phyloP scores from a whole-genome alignment of 306 rosid genomes.

The Prinsepia uniflora region DNA sequence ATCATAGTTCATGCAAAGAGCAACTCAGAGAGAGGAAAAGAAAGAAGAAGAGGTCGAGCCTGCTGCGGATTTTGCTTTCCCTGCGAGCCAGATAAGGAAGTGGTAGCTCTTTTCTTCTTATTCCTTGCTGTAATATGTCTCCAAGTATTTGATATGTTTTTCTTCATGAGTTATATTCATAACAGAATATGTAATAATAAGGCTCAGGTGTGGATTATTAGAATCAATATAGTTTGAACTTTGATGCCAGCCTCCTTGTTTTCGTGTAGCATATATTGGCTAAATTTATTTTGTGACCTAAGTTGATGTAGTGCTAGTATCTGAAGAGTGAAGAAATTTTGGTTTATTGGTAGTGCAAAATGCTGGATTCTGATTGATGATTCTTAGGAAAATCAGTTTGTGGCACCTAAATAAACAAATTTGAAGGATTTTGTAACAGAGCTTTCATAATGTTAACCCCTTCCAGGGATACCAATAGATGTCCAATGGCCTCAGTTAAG shows the following conservation, averaged over 20 bases:
- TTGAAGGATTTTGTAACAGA: not conserved
- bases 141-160: not conserved
- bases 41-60: constrained; percentile 60
- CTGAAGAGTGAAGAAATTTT: not conserved
- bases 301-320: not conserved
- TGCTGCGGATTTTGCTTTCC: constrained; percentile 38
- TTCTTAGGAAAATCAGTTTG: not conserved
- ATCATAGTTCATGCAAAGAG: constrained; percentile 84
- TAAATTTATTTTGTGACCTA: not conserved
- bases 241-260: too few relatives aligned
- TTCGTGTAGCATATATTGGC: not conserved
- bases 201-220: not conserved
- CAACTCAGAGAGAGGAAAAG: constrained; percentile 61
- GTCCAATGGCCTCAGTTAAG: not conserved
- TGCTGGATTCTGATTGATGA: not conserved
- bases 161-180: not conserved
- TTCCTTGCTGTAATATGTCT: not conserved
- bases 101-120: constrained; percentile 44
- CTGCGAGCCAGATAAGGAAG: constrained; percentile 33
- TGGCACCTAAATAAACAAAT: not conserved
- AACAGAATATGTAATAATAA: not conserved
- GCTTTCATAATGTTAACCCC: not conserved
- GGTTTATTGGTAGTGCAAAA: not conserved
- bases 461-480: not conserved
- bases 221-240: not conserved